Evolutionary conservation across 2,329 filamentous ascomycete genomes (phyloP).

Genomic region (Aspergillus sp.): DNA sequence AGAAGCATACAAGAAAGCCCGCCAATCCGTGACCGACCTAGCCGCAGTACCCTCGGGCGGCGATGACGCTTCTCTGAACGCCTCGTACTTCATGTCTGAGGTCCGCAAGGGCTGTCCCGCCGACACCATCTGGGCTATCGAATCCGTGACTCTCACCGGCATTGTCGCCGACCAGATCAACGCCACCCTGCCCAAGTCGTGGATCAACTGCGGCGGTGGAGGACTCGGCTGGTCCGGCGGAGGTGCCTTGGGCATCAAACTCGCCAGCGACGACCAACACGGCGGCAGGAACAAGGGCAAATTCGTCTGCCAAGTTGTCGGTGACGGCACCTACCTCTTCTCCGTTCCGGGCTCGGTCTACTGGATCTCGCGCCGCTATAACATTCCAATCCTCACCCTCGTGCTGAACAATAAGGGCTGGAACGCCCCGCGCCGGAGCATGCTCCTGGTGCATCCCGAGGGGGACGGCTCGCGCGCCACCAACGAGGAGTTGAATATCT

Average conservation of each 20-base stretch:
- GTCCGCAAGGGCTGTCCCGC: slow-evolving; percentile 58
- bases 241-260: slow-evolving; percentile 71
- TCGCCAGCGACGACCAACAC: slow-evolving; percentile 59
- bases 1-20: slow-evolving; percentile 57
- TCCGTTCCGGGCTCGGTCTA: slow-evolving; percentile 65
- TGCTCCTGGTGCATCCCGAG: slow-evolving; percentile 65
- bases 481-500: slow-evolving; percentile 66
- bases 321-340: slow-evolving; percentile 68
- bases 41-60: slow-evolving; percentile 54
- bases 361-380: slow-evolving; percentile 66
- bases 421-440: slow-evolving; percentile 63
- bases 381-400: slow-evolving; percentile 65
- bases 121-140: slow-evolving; percentile 73
- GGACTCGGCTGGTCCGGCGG: slow-evolving; percentile 81
- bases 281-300: slow-evolving; percentile 54
- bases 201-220: slow-evolving; percentile 79
- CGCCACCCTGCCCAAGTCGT: slow-evolving; percentile 66
- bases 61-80: slow-evolving; percentile 62
- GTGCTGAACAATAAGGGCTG: slow-evolving; percentile 71
- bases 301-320: slow-evolving; percentile 65
- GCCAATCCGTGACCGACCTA: slow-evolving; percentile 59
- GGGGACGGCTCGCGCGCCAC: slow-evolving; percentile 61
- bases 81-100: slow-evolving; percentile 56
- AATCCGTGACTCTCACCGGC: slow-evolving; percentile 71
- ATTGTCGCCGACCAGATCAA: slow-evolving; percentile 71